phyloP scores from a whole-genome alignment of 805 yeast species.

The Zygosaccharomyces kombuchaensis region DNA sequence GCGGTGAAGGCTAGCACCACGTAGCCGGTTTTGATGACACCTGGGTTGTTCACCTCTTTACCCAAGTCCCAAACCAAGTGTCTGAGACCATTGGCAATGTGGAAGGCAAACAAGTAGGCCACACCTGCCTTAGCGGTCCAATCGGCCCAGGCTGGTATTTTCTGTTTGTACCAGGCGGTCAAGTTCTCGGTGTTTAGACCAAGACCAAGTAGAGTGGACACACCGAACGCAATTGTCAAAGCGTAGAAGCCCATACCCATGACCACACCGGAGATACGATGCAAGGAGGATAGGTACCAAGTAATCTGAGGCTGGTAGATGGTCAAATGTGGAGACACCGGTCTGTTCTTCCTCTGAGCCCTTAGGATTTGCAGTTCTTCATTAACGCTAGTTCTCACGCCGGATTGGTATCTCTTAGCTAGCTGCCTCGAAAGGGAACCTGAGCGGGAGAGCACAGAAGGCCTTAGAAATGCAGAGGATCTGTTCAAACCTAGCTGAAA shows the following conservation, averaged over 20 bases:
- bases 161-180: conserved; percentile 43
- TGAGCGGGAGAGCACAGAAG: conserved; percentile 13
- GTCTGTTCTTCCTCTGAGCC: conserved; percentile 83
- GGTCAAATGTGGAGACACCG: conserved; percentile 82
- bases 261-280: conserved; percentile 84
- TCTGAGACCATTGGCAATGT: conserved; percentile 81
- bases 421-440: conserved; percentile 8
- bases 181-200: conserved; percentile 35
- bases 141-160: conserved; percentile 62
- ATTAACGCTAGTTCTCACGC: conserved; percentile 26
- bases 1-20: conserved; percentile 63
- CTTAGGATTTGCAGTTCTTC: conserved; percentile 67
- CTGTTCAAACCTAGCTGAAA: conserved; percentile 17
- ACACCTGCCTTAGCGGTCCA: conserved; percentile 60
- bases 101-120: conserved; percentile 85
- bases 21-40: conserved; percentile 91
- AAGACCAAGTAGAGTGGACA: conserved; percentile 58
- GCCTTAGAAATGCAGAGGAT: conserved; percentile 8
- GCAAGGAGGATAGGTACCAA: conserved; percentile 71
- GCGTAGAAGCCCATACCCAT: conserved; percentile 77
- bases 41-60: conserved; percentile 69
- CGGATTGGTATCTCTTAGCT: conserved; percentile 10
- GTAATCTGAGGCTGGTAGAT: conserved; percentile 92
- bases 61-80: conserved; percentile 94
- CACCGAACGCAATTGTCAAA: conserved; percentile 70